Evolutionary conservation across 2,329 filamentous ascomycete species (phyloP).

Genomic region (Alternaria sp.): DNA sequence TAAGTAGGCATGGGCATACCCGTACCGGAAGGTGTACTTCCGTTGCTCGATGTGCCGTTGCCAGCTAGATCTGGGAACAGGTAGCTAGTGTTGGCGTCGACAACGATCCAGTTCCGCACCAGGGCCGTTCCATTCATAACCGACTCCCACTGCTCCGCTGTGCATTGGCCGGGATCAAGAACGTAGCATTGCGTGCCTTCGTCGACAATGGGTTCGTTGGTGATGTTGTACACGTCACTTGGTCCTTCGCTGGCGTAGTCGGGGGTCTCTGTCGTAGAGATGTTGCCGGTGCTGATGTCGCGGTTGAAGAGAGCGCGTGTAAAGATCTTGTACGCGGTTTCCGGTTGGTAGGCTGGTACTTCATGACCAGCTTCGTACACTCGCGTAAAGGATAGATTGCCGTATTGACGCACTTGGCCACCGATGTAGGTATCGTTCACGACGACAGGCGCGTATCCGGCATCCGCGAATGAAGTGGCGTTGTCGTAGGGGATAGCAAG

Average conservation of each 20-base stretch:
- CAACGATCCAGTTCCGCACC: conserved; percentile 44
- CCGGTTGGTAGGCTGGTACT: conserved; percentile 54
- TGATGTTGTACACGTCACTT: conserved; percentile 52
- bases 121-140: conserved; percentile 42
- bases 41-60: conserved; percentile 22
- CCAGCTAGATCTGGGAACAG: conserved; percentile 36
- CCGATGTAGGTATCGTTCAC: conserved; percentile 73
- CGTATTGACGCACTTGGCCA: conserved; percentile 77
- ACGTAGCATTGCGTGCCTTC: conserved; percentile 48
- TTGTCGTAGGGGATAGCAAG: conserved; percentile 61
- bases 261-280: conserved; percentile 50
- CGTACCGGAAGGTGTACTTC: background rate
- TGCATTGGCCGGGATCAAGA: conserved; percentile 38
- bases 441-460: conserved; percentile 75
- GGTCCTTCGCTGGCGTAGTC: conserved; percentile 47
- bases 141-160: conserved; percentile 38
- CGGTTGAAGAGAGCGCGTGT: conserved; percentile 58
- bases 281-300: conserved; percentile 62
- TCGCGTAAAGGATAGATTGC: conserved; percentile 65
- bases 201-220: conserved; percentile 51
- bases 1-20: background rate
- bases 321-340: conserved; percentile 62
- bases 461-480: conserved; percentile 62
- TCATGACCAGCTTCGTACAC: conserved; percentile 62
- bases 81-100: conserved; percentile 40